Percentiles rank a stretch among this genome's conserved stretches.
phyloP scores from a whole-genome alignment of 768 basidiomycete species.

The Mycena indigotica region DNA sequence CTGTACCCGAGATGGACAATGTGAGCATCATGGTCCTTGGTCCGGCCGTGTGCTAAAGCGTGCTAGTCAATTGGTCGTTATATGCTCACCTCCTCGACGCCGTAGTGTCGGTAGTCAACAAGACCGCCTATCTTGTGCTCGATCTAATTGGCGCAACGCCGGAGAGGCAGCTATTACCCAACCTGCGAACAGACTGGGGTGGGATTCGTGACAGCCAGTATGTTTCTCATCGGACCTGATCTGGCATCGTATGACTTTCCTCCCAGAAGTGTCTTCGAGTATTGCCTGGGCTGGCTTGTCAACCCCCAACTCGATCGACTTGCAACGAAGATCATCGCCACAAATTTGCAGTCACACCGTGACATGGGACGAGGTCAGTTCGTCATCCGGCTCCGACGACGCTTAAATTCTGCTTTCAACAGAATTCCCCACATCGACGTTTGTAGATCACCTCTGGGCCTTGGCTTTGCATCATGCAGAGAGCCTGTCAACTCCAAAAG shows the following conservation, averaged over 20 bases:
- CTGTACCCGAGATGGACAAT: conserved; percentile 42
- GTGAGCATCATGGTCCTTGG: conserved; percentile 38
- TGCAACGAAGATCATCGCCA: conserved; percentile 36
- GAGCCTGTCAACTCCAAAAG: conserved; percentile 4
- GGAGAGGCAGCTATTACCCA: conserved; percentile 32
- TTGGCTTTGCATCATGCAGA: conserved; percentile 39
- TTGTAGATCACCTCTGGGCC: conserved; percentile 51
- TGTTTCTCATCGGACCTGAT: conserved; percentile 20
- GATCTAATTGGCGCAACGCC: conserved; percentile 32
- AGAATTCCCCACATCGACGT: conserved; percentile 52
- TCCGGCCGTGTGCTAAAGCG: conserved; percentile 5
- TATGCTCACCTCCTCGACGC: conserved; percentile 49
- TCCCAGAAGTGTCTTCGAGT: conserved; percentile 45
- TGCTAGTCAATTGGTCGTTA: conserved; percentile 58
- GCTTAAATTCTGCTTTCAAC: background rate
- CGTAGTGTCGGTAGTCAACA: conserved; percentile 44
- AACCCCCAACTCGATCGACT: conserved; percentile 24
- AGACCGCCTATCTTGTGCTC: conserved; percentile 31
- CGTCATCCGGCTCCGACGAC: background rate
- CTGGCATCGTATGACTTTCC: conserved; percentile 1
- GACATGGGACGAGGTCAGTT: conserved; percentile 48
- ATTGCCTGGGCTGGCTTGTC: conserved; percentile 43
- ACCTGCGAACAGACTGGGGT: conserved; percentile 32
- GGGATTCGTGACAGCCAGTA: conserved; percentile 44
- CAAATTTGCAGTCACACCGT: conserved; percentile 46